Conservation (phyloP, 495 filamentous ascomycete genomes). For the Margaritispora aquatica region DNA sequence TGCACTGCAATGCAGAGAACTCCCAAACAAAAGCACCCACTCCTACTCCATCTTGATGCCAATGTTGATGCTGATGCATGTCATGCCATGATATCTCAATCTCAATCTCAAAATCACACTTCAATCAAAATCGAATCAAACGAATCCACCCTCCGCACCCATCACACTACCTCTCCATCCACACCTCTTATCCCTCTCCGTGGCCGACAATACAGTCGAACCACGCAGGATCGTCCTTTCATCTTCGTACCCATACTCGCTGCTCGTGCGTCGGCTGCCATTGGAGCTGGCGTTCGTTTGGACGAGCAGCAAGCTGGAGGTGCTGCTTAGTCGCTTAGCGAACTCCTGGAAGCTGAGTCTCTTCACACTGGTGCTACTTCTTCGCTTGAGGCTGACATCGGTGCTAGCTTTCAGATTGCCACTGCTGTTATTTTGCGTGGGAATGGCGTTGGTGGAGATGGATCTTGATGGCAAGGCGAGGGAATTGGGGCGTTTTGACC, state of each 20-base stretch:
- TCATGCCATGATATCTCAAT: not conserved
- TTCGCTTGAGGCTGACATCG: constrained; percentile 30
- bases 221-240: not conserved
- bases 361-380: constrained; percentile 40
- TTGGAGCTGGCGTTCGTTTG: constrained; percentile 37
- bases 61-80: not conserved
- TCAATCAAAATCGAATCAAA: constrained; percentile 18
- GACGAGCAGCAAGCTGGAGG: constrained; percentile 45
- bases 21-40: not conserved
- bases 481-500: constrained; percentile 13
- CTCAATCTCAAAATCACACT: too few species aligned
- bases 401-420: constrained; percentile 3
- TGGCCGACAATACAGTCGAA: not conserved
- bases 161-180: constrained; percentile 25
- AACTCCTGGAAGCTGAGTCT: constrained; percentile 48
- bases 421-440: constrained; percentile 8
- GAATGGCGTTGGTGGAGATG: constrained; percentile 16
- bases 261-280: constrained; percentile 29
- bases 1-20: not conserved
- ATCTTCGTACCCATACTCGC: constrained; percentile 27
- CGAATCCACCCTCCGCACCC: constrained; percentile 23
- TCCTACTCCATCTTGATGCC: not conserved
- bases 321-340: constrained; percentile 43
- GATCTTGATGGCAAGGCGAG: constrained; percentile 17
- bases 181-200: constrained; percentile 19